Percentiles rank a stretch among this genome's conserved stretches.
Evolutionary conservation across 129 eudicot genomes (phyloP).

Genomic region (Lactuca saligna): DNA sequence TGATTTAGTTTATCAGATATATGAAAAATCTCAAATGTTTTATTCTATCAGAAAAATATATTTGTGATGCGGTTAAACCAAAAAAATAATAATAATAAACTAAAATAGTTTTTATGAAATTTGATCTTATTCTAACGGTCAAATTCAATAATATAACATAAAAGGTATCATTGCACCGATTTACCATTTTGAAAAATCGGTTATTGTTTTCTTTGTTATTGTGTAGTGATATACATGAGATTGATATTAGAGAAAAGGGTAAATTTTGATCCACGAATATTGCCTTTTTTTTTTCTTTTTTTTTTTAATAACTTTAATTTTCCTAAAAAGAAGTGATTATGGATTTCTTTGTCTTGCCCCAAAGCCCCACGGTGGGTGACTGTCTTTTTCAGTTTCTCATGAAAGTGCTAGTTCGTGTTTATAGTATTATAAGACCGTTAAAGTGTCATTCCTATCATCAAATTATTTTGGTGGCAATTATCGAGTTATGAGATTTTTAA

Average conservation of each 20-base stretch:
- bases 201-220: constrained; percentile 16
- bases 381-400: constrained; percentile 18
- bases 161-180: neutral
- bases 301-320: constrained; percentile 12
- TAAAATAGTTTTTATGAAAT: too few species aligned
- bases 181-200: neutral
- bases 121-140: too few species aligned
- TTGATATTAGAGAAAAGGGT: neutral
- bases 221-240: neutral
- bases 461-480: neutral
- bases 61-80: too few species aligned
- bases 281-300: constrained; percentile 13
- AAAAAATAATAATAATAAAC: too few species aligned
- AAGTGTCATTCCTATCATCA: constrained; percentile 27
- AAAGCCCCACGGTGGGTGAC: constrained; percentile 43
- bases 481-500: neutral
- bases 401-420: constrained; percentile 7
- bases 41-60: too few species aligned
- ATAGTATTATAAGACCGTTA: constrained; percentile 26
- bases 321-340: constrained; percentile 33
- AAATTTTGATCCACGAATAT: constrained; percentile 17
- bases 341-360: constrained; percentile 6
- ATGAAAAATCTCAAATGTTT: too few species aligned
- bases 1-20: too few species aligned
- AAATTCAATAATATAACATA: too few species aligned